Conservation (phyloP, 176 grass and related monocot genomes). For the Oryza glumipatula region DNA sequence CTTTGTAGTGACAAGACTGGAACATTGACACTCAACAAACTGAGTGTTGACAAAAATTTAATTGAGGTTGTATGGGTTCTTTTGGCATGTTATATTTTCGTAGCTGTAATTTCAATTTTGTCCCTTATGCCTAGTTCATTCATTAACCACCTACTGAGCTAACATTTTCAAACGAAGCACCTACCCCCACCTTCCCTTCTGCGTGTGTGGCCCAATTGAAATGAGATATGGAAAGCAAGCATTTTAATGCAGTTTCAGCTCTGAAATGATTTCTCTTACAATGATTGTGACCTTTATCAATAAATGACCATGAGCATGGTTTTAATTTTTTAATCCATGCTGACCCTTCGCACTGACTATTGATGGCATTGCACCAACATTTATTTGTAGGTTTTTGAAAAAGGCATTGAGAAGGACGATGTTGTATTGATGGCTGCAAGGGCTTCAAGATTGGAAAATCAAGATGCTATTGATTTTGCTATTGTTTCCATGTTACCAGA, state of each 20-base stretch:
- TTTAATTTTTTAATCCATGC: slow-evolving; percentile 2
- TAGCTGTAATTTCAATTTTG: slow-evolving; percentile 21
- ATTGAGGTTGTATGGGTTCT: slow-evolving; percentile 59
- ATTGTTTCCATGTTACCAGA: slow-evolving; percentile 72
- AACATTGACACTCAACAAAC: slow-evolving; percentile 76
- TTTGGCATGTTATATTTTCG: background rate
- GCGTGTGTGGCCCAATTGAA: background rate
- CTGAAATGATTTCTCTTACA: too few relatives aligned
- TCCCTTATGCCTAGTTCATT: background rate
- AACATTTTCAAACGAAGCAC: background rate
- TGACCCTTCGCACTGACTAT: background rate
- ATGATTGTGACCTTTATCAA: too few relatives aligned
- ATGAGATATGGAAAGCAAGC: slow-evolving; percentile 9
- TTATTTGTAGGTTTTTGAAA: slow-evolving; percentile 50
- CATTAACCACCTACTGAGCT: background rate
- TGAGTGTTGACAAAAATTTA: slow-evolving; percentile 66
- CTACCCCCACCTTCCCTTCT: too few relatives aligned
- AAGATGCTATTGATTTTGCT: slow-evolving; percentile 83
- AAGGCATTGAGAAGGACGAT: slow-evolving; percentile 54
- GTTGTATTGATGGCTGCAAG: slow-evolving; percentile 75
- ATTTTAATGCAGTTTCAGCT: slow-evolving; percentile 6
- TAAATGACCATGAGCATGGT: slow-evolving; percentile 1
- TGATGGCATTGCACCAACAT: background rate
- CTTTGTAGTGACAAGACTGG: slow-evolving; percentile 85
- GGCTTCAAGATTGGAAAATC: slow-evolving; percentile 73